Evolutionary conservation across 2,329 filamentous ascomycete species (phyloP), one percentile per base, ranked within the genome.

Genomic region (Ceratocystis papillata): DNA sequence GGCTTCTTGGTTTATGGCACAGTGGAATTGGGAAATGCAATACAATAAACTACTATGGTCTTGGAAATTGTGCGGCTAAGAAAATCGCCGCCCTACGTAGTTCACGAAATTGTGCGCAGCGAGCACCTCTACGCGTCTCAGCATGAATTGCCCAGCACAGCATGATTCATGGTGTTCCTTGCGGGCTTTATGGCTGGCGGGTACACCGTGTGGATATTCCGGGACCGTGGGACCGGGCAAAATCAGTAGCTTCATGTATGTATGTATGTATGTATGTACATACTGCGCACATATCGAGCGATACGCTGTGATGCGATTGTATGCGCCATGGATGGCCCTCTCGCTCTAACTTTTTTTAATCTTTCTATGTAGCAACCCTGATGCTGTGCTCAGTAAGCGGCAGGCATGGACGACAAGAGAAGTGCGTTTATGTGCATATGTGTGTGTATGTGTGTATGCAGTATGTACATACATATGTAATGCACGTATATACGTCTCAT

Each of bases 141-240:
- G 7, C 10, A 37, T 59, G n/a, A 33, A 30, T 17, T 17, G 12
- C 28, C n/a, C 53, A n/a, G 15, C 25, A 59, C 28, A 59, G 53
- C 53, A 59, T 59, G 53, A 59, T 59, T 37, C 25, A 59, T 30
- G 28, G 28, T 17, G 53, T 59, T 59, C 28, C 28, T 59, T 59
- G 53, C 28, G 53, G n/a, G 25, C 17, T 33, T n/a, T 59, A 30
- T n/a, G 25, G 53, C 53, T 59, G 6, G 33, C 53, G 28, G 15
- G 28, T 59, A 33, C 28, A 17, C 53, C 53, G 53, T 33, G 28
- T 33, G 25, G 28, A 59, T 33, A 33, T 59, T 59, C 53, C 53
- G 28, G 53, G 53, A 30, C 53, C 53, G 53, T 59, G 53, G 53
- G 25, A 59, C 53, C n/a, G 53, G 53, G 28, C 53, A 37, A 33